A percentile compares a stretch with the other conserved stretches of the same genome.
phyloP scores from a whole-genome alignment of 1,284 basidiomycete species.

The Phaffia rhodozyma region DNA sequence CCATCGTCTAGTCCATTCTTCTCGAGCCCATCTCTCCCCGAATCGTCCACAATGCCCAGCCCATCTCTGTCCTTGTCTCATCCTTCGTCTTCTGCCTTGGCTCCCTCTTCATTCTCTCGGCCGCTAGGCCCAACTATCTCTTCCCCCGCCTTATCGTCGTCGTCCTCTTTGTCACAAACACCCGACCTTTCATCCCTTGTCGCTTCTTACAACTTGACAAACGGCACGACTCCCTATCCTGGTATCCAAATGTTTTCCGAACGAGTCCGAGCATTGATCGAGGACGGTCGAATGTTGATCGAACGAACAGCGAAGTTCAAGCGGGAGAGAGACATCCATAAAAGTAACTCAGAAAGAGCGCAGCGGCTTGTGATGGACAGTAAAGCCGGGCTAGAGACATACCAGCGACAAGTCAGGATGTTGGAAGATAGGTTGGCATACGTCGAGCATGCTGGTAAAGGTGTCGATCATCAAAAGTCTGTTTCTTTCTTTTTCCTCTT shows the following conservation, averaged over 20 bases:
- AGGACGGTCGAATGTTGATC: conserved; percentile 67
- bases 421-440: conserved; percentile 58
- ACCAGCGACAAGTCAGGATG: conserved; percentile 65
- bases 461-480: not conserved
- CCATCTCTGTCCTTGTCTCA: conserved; percentile 41
- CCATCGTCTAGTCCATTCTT: too few relatives aligned
- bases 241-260: conserved; percentile 55
- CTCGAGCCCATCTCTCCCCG: not conserved
- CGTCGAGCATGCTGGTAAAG: not conserved
- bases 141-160: conserved; percentile 27
- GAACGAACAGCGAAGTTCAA: conserved; percentile 70
- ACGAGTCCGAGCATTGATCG: conserved; percentile 63
- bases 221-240: conserved; percentile 26
- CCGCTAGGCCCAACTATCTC: conserved; percentile 23
- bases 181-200: conserved; percentile 34
- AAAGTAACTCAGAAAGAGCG: conserved; percentile 77
- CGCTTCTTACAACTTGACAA: conserved; percentile 29
- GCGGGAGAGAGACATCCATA: conserved; percentile 71
- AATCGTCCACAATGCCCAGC: not conserved
- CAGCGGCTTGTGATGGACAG: conserved; percentile 77
- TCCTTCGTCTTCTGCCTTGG: conserved; percentile 54
- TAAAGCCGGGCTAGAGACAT: conserved; percentile 62
- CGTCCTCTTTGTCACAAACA: conserved; percentile 29
- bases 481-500: not conserved
- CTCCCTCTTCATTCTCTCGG: conserved; percentile 42